These are phyloP conservation scores for Phylloporus sp. DNA, from an alignment of 768 basidiomycete species.

Conservation along the genomic window DNA sequence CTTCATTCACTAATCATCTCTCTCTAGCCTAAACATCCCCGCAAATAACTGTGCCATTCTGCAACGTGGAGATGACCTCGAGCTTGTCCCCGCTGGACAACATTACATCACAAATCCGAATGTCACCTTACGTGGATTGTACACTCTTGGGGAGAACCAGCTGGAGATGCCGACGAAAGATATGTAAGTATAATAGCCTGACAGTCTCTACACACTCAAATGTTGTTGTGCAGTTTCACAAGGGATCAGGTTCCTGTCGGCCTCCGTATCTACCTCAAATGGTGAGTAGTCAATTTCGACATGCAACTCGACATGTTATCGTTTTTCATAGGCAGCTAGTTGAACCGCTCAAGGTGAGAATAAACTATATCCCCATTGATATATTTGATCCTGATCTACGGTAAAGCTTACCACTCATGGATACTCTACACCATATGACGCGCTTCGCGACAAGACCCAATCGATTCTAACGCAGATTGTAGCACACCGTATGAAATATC, in stretches of 20 bases:
- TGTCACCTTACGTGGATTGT: constrained; percentile 75
- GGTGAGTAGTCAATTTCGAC: constrained; percentile 36
- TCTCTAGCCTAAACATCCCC: constrained; percentile 67
- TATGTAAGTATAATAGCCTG: constrained; percentile 46
- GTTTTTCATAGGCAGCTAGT: constrained; percentile 40
- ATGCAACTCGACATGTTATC: neutral
- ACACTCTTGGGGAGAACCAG: constrained; percentile 80
- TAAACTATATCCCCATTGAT: constrained; percentile 1
- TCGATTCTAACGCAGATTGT: constrained; percentile 85
- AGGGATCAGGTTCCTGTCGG: constrained; percentile 85
- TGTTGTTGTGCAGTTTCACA: constrained; percentile 52
- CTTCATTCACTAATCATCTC: neutral
- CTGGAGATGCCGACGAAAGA: constrained; percentile 86
- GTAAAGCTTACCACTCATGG: constrained; percentile 76
- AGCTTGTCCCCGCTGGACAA: constrained; percentile 76
- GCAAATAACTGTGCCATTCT: constrained; percentile 86
- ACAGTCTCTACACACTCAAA: neutral
- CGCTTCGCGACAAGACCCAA: constrained; percentile 77
- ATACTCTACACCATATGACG: constrained; percentile 79
- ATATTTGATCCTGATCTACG: constrained; percentile 37
- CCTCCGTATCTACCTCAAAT: constrained; percentile 81
- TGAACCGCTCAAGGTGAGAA: constrained; percentile 45
- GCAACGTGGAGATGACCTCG: constrained; percentile 76
- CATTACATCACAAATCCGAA: constrained; percentile 83
- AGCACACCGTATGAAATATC: constrained; percentile 55